A percentile compares a stretch with the other conserved stretches of the same genome.
These are phyloP conservation scores for Akanthomyces lecanii DNA, from an alignment of 2,329 filamentous ascomycete species.

Conservation along the genomic window DNA sequence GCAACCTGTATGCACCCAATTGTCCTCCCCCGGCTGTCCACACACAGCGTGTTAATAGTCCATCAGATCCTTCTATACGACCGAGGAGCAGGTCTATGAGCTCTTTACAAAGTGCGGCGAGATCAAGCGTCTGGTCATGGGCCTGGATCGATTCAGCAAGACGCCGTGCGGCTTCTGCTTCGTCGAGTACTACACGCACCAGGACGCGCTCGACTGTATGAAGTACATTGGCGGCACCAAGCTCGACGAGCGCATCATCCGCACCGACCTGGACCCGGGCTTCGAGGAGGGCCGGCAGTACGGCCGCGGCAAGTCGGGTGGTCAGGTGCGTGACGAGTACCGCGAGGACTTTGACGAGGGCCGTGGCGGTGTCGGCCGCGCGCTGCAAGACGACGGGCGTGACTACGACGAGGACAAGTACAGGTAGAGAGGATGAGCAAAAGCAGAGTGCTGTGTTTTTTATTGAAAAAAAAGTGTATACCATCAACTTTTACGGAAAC, in stretches of 20 bases:
- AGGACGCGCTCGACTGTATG: constrained; percentile 95
- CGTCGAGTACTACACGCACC: constrained; percentile 97
- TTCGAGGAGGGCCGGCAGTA: constrained; percentile 97
- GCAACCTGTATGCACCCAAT: constrained; percentile 65
- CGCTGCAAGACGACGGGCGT: constrained; percentile 54
- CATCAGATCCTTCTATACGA: constrained; percentile 87
- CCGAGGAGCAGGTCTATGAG: constrained; percentile 97
- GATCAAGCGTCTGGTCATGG: constrained; percentile 98
- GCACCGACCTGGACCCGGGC: constrained; percentile 91
- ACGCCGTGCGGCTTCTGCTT: constrained; percentile 99
- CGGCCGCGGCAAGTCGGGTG: constrained; percentile 89
- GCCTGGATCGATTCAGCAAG: constrained; percentile 92
- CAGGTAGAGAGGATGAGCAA: neutral
- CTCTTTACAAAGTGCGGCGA: constrained; percentile 94
- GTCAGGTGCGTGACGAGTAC: constrained; percentile 96
- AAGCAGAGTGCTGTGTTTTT: neutral
- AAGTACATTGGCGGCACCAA: constrained; percentile 98
- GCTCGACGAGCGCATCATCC: constrained; percentile 92
- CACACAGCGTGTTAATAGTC: constrained; percentile 17
- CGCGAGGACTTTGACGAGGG: constrained; percentile 95
- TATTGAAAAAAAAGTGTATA: neutral
- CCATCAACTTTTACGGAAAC: neutral
- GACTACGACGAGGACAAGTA: constrained; percentile 38
- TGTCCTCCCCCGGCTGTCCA: neutral
- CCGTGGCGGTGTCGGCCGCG: constrained; percentile 81